Evolutionary conservation across 225 moss, liverwort and hornwort genomes (phyloP).

Genomic region (Bryum argenteum): DNA sequence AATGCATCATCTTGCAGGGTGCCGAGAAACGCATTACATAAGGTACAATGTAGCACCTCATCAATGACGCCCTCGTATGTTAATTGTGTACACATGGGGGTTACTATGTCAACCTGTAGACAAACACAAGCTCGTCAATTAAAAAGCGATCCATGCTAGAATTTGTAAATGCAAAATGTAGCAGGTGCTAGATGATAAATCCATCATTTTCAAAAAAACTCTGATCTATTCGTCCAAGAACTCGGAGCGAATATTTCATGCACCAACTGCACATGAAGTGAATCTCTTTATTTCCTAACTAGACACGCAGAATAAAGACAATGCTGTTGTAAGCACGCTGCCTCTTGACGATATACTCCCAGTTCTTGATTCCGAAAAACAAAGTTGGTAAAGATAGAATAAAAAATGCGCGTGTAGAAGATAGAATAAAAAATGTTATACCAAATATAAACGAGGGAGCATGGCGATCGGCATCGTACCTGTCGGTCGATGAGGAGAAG

Average conservation of each 20-base stretch:
- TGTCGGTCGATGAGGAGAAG: conserved; percentile 86
- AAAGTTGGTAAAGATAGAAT: conserved; percentile 2
- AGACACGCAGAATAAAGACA: conserved; percentile 7
- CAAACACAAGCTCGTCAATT: conserved; percentile 10
- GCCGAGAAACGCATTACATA: conserved; percentile 4
- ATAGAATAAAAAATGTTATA: neutral
- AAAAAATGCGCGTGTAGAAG: neutral
- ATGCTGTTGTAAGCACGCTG: neutral
- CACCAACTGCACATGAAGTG: conserved; percentile 3
- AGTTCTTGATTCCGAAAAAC: neutral
- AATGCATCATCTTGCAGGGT: conserved; percentile 16
- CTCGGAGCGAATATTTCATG: conserved; percentile 5
- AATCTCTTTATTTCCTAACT: neutral
- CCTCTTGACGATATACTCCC: conserved; percentile 9
- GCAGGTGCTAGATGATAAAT: neutral
- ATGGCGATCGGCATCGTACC: conserved; percentile 35
- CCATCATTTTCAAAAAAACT: conserved; percentile 11
- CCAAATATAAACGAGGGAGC: conserved; percentile 15
- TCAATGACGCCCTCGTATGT: conserved; percentile 89
- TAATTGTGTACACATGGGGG: conserved; percentile 91
- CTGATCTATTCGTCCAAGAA: conserved; percentile 12
- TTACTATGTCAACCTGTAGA: conserved; percentile 72
- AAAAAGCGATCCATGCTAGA: neutral
- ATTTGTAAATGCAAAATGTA: neutral
- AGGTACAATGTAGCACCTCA: conserved; percentile 53